Base-by-base conservation (phyloP, 768 basidiomycete genomes). In the Phylloporus scabripes region DNA sequence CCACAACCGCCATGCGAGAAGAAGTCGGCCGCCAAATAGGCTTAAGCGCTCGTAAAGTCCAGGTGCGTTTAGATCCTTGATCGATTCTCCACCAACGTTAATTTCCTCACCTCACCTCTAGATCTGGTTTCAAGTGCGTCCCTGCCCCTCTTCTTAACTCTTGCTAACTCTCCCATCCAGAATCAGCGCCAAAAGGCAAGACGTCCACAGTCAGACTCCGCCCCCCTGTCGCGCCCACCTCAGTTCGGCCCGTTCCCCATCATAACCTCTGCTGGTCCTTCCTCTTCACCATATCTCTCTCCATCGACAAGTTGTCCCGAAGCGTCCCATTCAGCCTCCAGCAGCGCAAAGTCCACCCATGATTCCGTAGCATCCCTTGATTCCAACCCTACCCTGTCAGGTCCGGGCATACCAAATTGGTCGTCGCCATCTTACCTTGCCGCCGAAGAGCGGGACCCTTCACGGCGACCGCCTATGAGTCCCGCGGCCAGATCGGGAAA, bases 151-250 rank as follows among this genome's bases (percentile, higher is more conserved):
- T 18, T 18, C 9, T 28, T n/a, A 7, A 26, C 24, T 21, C 45
- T 38, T 48, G 36, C 50, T 59, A 20, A 51, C 49, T 45, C 41
- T 28, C 20, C 23, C 47, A 44, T 53, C 46, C 56, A 91, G 89
- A 92, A 92, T 65, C 88, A 92, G 63, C 81, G 88, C 53, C 89
- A 92, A 72, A 92, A 92, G 63, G 86, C 87, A 11, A 76, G 87
- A 59, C 82, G 85, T 32, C 87, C 88, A 18, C 81, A 81, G 45
- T 77, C 74, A 51, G 81, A 83, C 50, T 75, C 77, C 49, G 65
- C 73, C 5, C 75, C 81, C 44, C 65, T 75, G 49, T 69, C 71
- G 50, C 78, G 73, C 37, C 78, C 79, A 4, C 78, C 78, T 15
- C 83, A 84, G 58, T 84, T 80, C 60, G 81, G 79, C 26, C 74